Percentiles rank a stretch among this genome's conserved stretches.
These are phyloP conservation scores for Fusarium nodosum DNA, from an alignment of 2,329 filamentous ascomycete species.

Conservation along the genomic window DNA sequence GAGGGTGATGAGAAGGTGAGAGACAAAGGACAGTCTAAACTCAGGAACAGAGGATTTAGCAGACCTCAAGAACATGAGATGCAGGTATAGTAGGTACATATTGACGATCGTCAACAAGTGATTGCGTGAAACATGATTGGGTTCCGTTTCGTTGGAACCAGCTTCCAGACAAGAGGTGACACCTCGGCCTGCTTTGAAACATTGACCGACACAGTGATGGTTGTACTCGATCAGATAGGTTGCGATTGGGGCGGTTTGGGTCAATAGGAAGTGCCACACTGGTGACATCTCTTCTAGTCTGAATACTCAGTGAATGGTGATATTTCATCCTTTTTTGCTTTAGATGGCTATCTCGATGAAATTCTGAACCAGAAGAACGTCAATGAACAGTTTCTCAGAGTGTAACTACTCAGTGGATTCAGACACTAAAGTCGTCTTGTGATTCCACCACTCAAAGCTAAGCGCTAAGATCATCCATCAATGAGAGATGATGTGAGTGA, in stretches of 20 bases:
- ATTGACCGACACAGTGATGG: not conserved
- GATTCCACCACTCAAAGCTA: not conserved
- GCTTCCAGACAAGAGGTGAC: not conserved
- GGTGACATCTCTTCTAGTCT: not conserved
- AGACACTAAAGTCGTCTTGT: not conserved
- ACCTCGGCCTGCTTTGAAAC: not conserved
- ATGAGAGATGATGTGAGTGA: not conserved
- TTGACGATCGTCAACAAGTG: not conserved
- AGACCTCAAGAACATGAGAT: not conserved
- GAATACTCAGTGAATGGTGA: not conserved
- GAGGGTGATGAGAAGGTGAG: not conserved
- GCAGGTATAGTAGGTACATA: not conserved
- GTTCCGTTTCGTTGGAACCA: slow-evolving; percentile 6
- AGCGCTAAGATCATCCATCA: not conserved
- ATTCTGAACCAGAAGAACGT: not conserved
- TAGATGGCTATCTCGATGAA: not conserved
- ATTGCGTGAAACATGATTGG: not conserved
- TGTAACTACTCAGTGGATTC: not conserved
- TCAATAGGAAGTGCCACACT: not conserved
- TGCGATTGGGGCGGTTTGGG: not conserved
- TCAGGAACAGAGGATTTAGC: slow-evolving; percentile 10
- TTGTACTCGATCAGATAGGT: not conserved
- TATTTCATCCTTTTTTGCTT: not conserved
- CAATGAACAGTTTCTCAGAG: not conserved
- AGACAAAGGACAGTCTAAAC: not conserved